Evolutionary conservation across 441 rosid genomes (phyloP).

Genomic region (Sinapis alba): DNA sequence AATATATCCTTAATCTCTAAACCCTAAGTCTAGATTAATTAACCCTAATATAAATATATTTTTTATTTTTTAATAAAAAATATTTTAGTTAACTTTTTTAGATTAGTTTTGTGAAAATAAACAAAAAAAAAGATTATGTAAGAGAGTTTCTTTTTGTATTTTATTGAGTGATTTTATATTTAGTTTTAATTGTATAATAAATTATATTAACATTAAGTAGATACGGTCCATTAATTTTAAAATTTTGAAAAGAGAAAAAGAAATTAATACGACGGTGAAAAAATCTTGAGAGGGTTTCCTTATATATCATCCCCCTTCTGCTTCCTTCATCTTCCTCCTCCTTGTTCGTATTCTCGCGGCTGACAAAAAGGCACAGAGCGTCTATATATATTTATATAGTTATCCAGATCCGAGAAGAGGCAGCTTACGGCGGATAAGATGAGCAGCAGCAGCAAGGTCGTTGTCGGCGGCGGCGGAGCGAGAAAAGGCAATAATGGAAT

Average conservation of each 20-base stretch:
- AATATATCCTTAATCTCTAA: too few relatives aligned
- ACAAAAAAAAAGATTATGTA: too few relatives aligned
- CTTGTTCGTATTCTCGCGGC: neutral
- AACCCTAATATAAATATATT: too few relatives aligned
- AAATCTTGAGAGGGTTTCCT: neutral
- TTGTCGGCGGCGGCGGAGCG: constrained; percentile 45
- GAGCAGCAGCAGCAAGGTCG: constrained; percentile 53
- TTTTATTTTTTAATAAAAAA: too few relatives aligned
- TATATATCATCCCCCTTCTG: neutral
- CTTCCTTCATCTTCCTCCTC: neutral
- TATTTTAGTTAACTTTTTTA: too few relatives aligned
- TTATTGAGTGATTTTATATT: too few relatives aligned
- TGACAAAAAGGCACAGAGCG: neutral
- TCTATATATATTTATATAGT: neutral
- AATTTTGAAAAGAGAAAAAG: neutral
- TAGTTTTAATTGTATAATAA: too few relatives aligned
- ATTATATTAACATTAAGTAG: too few relatives aligned
- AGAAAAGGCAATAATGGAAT: constrained; percentile 65
- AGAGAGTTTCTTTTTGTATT: too few relatives aligned
- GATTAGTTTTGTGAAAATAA: too few relatives aligned
- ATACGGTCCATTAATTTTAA: too few relatives aligned
- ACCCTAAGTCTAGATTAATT: too few relatives aligned
- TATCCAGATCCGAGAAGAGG: constrained; percentile 45
- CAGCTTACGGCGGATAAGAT: constrained; percentile 38
- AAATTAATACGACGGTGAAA: neutral